Evolutionary conservation across 768 basidiomycete genomes (phyloP).

Genomic region (Sporobolomyces roseus): DNA sequence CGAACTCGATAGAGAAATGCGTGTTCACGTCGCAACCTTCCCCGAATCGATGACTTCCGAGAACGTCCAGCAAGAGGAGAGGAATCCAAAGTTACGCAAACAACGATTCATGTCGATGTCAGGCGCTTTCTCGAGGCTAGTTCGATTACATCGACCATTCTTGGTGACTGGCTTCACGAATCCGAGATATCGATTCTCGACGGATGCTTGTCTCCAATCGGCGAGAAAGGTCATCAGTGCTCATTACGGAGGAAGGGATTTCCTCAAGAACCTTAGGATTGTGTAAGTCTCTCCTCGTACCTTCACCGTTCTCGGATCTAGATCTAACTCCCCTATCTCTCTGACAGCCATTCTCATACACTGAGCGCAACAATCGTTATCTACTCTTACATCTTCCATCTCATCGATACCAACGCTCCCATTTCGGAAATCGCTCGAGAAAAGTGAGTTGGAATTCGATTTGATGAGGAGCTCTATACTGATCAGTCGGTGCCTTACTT

Average conservation of each 20-base stretch:
- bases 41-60: conserved; percentile 15
- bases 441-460: too few relatives aligned
- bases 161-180: conserved; percentile 10
- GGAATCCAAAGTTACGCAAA: conserved; percentile 14
- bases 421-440: conserved; percentile 2
- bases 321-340: not conserved
- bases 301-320: not conserved
- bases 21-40: not conserved
- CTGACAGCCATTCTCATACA: conserved; percentile 5
- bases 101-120: conserved; percentile 12
- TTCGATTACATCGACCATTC: conserved; percentile 28
- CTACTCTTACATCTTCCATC: conserved; percentile 27
- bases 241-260: conserved; percentile 8
- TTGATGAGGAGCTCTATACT: too few relatives aligned
- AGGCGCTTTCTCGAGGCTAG: not conserved
- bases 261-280: conserved; percentile 18
- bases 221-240: conserved; percentile 14
- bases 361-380: conserved; percentile 24
- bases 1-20: conserved; percentile 27
- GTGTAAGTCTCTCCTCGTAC: not conserved
- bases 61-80: conserved; percentile 13
- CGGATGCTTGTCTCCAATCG: conserved; percentile 3
- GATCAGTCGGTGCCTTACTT: too few relatives aligned
- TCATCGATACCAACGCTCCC: conserved; percentile 17
- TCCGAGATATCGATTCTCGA: conserved; percentile 14